Evolutionary conservation across 352 stramenopile species (phyloP), one percentile per base, ranked within the genome.

Genomic region (Pythium monospermum): DNA sequence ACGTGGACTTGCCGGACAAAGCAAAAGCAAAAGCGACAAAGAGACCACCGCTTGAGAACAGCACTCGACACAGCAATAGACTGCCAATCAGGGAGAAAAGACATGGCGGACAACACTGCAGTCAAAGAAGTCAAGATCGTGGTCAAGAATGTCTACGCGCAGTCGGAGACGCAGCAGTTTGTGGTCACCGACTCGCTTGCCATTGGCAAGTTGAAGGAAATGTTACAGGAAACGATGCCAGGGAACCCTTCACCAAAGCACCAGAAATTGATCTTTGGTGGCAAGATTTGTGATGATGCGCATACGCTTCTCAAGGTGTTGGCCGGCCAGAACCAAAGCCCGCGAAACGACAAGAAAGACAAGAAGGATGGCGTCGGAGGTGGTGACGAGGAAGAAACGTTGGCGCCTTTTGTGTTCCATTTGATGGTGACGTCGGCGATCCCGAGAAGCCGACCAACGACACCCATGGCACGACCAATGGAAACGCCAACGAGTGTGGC

Each of bases 231-330:
- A 32, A 56, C 63, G 23, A 76, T 94, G 53, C 73, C 77, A 2
- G 65, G 59, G 1, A 25, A 62, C 7, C 80, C 83, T 12, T 22
- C 60, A 23, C 64, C 79, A 0, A 60, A 67, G 38, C 57, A 77
- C 41, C 83, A 94, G 63, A 88, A 90, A 39, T 71, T 94, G 53
- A 94, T 94, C 39, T 94, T 94, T 30, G 83, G 80, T 30, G 83
- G 83, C 63, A 91, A 94, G 68, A 85, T 94, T 55, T 94, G 83
- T 66, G 56, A 64, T 25, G 79, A 94, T 53, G 52, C 61, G 18
- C 62, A 86, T 45, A 54, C 56, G 42, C 66, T 94, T 25, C 54
- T 52, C 12, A 64, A 62, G 22, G 52, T 87, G 32, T 59, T 87
- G 31, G 51, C 55, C 37, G 39, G 37, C 8, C 51, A 65, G 59